phyloP scores from a whole-genome alignment of 768 basidiomycete species.

The Leucocoprinus sp. region DNA sequence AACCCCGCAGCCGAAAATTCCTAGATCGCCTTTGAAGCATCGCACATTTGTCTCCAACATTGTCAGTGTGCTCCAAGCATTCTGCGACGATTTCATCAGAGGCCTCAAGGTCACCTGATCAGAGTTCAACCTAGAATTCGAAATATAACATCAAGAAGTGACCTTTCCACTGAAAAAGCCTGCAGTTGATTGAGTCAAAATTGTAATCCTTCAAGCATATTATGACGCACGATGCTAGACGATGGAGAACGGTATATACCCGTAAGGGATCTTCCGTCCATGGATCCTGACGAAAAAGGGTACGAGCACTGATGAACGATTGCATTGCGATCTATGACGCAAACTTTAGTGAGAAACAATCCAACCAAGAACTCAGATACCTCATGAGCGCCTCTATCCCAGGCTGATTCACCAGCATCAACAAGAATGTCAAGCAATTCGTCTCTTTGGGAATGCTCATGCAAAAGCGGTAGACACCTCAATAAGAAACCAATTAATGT shows the following conservation, averaged over 20 bases:
- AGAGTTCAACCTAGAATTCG: neutral
- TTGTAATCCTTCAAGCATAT: neutral
- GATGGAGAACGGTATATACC: slow-evolving; percentile 45
- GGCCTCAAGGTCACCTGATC: slow-evolving; percentile 41
- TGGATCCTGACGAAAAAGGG: slow-evolving; percentile 43
- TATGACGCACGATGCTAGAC: slow-evolving; percentile 51
- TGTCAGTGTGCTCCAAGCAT: slow-evolving; percentile 40
- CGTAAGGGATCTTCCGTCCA: slow-evolving; percentile 42
- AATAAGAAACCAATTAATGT: neutral
- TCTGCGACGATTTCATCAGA: slow-evolving; percentile 49
- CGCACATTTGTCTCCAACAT: slow-evolving; percentile 47
- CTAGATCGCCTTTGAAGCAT: slow-evolving; percentile 52
- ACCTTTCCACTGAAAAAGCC: slow-evolving; percentile 64
- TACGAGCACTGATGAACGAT: slow-evolving; percentile 51
- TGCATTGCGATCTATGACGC: slow-evolving; percentile 46
- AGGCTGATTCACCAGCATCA: slow-evolving; percentile 64
- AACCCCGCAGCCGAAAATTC: slow-evolving; percentile 55
- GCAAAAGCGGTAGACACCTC: slow-evolving; percentile 56
- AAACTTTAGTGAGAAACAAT: neutral
- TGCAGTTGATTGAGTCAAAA: slow-evolving; percentile 17
- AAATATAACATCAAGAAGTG: neutral
- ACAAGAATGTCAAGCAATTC: slow-evolving; percentile 53
- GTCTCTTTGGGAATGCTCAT: slow-evolving; percentile 52
- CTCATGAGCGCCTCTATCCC: slow-evolving; percentile 69
- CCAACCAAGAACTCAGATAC: slow-evolving; percentile 23